Evolutionary conservation across 2,329 filamentous ascomycete species (phyloP), one percentile per base, ranked within the genome.

Genomic region (Penicillium sp.): DNA sequence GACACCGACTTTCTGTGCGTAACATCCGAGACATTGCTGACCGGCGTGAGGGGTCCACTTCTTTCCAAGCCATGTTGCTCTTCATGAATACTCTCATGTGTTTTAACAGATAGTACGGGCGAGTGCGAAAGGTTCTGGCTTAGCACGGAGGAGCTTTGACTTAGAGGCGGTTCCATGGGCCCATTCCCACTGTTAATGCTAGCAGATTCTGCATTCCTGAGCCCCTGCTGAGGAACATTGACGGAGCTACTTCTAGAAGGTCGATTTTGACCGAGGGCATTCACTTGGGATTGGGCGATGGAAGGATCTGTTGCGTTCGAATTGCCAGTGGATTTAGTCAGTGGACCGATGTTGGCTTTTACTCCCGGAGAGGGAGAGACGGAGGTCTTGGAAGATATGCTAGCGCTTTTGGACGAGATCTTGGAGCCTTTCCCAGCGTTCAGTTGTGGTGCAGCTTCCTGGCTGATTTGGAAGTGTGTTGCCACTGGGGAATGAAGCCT

Each of bases 201-300:
- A 29, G 63, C 51, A 21, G 68, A 67, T 29, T 72, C 73, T 35
- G 66, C 48, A 59, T 67, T 64, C 21, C 70, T 67, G n/a, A 70
- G 39, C 14, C 68, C 65, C 52, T 68, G 69, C n/a, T 67, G 62
- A 24, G 71, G 67, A 7, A 66, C 54, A 53, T 69, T 73, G 48
- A 68, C 55, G 33, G 74, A 72, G 52, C 67, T 70, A 52, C 67
- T 74, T 51, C 68, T 67, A 26, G 68, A 69, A 33, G 62, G 67
- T 47, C 61, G 64, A 24, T 63, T 52, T 35, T 61, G 58, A 37
- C 73, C 70, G 13, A 69, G 55, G 35, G 72, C 73, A 59, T 73
- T 77, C 46, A 77, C 74, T 59, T 77, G 72, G 16, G 77, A 53
- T 60, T 78, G 85, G 73, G 59, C 81, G 66, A 73, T 73, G 64